A percentile compares a stretch with the other conserved stretches of the same genome.
phyloP scores from a whole-genome alignment of 2,329 filamentous ascomycete genomes.

The Fusarium xylarioides region DNA sequence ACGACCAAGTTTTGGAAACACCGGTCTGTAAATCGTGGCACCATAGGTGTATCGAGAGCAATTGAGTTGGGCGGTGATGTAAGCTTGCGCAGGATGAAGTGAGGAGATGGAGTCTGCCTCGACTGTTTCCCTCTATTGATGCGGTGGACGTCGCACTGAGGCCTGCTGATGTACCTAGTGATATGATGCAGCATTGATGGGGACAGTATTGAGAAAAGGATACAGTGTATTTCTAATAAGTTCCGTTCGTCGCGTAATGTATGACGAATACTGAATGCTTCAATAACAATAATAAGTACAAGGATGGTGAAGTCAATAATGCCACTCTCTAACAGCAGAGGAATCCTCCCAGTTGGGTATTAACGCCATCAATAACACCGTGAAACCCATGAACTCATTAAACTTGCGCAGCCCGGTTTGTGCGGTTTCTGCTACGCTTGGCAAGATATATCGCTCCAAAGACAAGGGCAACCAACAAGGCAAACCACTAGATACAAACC shows the following conservation, averaged over 20 bases:
- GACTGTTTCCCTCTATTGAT: not conserved
- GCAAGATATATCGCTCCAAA: too few species aligned
- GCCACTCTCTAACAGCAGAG: not conserved
- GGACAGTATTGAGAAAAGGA: not conserved
- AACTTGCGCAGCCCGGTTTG: too few species aligned
- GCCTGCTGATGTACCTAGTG: too few species aligned
- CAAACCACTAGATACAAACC: too few species aligned
- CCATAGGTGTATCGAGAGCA: not conserved
- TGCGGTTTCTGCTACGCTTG: too few species aligned
- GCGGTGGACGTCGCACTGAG: not conserved
- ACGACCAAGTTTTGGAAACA: constrained; percentile 57
- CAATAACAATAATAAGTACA: not conserved
- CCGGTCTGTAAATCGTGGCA: not conserved
- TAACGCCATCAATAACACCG: constrained; percentile 19
- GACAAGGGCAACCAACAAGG: too few species aligned
- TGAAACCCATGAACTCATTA: not conserved
- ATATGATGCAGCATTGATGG: too few species aligned
- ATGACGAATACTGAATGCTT: not conserved
- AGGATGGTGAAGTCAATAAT: not conserved
- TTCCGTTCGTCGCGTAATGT: not conserved
- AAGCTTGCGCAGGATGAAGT: constrained; percentile 66
- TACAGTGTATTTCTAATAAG: constrained; percentile 1
- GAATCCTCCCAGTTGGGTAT: constrained; percentile 13
- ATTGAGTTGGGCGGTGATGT: constrained; percentile 20
- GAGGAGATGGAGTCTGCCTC: constrained; percentile 23